Conservation (phyloP, 495 filamentous ascomycete species). For the Aspergillus homomorphus region DNA sequence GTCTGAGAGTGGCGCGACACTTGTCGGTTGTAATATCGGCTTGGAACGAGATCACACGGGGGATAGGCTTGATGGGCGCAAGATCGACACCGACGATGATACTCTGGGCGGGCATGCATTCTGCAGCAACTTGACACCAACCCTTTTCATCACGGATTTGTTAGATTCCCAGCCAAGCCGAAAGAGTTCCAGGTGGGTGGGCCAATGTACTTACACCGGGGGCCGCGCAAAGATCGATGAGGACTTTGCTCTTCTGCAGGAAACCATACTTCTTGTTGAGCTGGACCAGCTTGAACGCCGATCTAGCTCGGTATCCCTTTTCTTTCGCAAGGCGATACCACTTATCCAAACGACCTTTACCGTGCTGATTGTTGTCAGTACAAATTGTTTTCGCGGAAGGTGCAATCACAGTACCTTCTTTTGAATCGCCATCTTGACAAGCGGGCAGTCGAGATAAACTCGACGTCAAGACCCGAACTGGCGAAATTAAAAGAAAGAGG, state of each 20-base stretch:
- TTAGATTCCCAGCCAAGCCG: constrained; percentile 25
- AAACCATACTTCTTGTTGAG: constrained; percentile 99
- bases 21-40: constrained; percentile 98
- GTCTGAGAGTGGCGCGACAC: constrained; percentile 85
- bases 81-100: constrained; percentile 95
- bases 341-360: constrained; percentile 98
- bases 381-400: background rate
- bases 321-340: constrained; percentile 97
- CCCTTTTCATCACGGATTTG: constrained; percentile 47
- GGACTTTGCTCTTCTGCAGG: constrained; percentile 90
- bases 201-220: constrained; percentile 70
- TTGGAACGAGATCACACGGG: constrained; percentile 90
- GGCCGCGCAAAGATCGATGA: constrained; percentile 95
- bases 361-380: constrained; percentile 56
- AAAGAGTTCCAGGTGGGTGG: background rate
- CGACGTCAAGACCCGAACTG: constrained; percentile 19
- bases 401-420: constrained; percentile 65
- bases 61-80: constrained; percentile 92
- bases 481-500: constrained; percentile 13
- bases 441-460: constrained; percentile 25
- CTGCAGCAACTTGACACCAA: constrained; percentile 97
- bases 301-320: constrained; percentile 94
- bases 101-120: constrained; percentile 86
- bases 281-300: constrained; percentile 98
- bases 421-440: constrained; percentile 79